Evolutionary conservation across 1,284 basidiomycete genomes (phyloP), one percentile per base, ranked within the genome.

Genomic region (Trichosporon asahii): DNA sequence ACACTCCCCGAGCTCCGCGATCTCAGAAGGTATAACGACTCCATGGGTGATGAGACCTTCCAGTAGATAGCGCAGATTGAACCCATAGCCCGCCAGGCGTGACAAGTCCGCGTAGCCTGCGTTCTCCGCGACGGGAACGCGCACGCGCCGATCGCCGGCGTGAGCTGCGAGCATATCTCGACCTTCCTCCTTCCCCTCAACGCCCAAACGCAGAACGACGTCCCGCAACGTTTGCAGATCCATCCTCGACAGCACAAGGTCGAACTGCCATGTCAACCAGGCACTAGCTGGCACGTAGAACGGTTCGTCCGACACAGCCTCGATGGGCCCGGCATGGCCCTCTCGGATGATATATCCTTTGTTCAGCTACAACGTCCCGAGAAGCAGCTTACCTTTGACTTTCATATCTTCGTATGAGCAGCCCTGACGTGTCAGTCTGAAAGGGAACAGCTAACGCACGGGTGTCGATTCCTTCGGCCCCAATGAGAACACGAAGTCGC

Each of bases 21-120:
- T 55, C 44, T 78, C 77, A 23, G 74, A 69, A 6, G 69, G 66
- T 1, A 73, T 27, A 21, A 76, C 67, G 65, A 76, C 72, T 0
- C 74, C 75, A 37, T 76, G 72, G 23, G 70, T 73, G 40, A 77
- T 63, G 4, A 79, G 64, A 0, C 74, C 76, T 55, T 79, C 76
- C 11, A 77, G 53, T n/a, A 77, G 71, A 64, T 69, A 77, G 14
- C 76, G 60, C 21, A 69, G 67, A 12, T 64, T 37, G 57, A 78
- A 78, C 11, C 23, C 31, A 46, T 68, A 33, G 14, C 37, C 64
- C 0, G 40, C 49, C 23, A 73, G 40, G 60, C 68, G 23, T 6
- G 53, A 29, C 14, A 27, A 15, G 53, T 57, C 53, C 6, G 53
- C 23, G 27, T 15, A 27, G 14, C 53, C 53, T 3, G 14, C 53